Conservation (phyloP, 2,329 filamentous ascomycete species). For the Pestalotiopsis sp. region DNA sequence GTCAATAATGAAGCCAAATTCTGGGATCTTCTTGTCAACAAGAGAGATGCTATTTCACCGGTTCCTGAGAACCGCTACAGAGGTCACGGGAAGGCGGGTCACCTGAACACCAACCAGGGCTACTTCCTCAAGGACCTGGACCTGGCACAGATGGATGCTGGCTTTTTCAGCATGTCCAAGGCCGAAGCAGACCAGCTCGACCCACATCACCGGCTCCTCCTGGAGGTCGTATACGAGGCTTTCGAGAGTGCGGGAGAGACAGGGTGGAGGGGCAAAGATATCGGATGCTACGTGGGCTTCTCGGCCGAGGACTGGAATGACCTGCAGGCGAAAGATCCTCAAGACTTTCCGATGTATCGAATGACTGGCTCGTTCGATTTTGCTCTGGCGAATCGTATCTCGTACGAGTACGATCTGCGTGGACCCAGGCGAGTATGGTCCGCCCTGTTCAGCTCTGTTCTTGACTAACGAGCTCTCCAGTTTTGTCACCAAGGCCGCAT, state of each 20-base stretch:
- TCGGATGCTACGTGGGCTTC: conserved; percentile 37
- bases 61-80: conserved; percentile 19
- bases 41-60: conserved; percentile 18
- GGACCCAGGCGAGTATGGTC: conserved; percentile 19
- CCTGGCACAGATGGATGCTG: conserved; percentile 28
- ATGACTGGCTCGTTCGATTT: conserved; percentile 27
- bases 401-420: conserved; percentile 9
- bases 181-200: conserved; percentile 35
- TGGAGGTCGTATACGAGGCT: conserved; percentile 38
- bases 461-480: conserved; percentile 12
- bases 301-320: conserved; percentile 37
- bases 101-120: conserved; percentile 24
- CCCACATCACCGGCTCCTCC: conserved; percentile 38
- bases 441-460: conserved; percentile 5
- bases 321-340: conserved; percentile 26
- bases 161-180: conserved; percentile 29
- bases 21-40: conserved; percentile 19
- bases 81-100: conserved; percentile 18
- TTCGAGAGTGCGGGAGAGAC: conserved; percentile 37
- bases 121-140: conserved; percentile 35
- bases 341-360: conserved; percentile 23
- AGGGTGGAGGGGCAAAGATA: conserved; percentile 32
- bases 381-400: conserved; percentile 31
- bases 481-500: conserved; percentile 34
- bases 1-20: conserved; percentile 13